Base-by-base conservation (phyloP, 2,329 filamentous ascomycete genomes). In the Phaeosphaeria sp. region DNA sequence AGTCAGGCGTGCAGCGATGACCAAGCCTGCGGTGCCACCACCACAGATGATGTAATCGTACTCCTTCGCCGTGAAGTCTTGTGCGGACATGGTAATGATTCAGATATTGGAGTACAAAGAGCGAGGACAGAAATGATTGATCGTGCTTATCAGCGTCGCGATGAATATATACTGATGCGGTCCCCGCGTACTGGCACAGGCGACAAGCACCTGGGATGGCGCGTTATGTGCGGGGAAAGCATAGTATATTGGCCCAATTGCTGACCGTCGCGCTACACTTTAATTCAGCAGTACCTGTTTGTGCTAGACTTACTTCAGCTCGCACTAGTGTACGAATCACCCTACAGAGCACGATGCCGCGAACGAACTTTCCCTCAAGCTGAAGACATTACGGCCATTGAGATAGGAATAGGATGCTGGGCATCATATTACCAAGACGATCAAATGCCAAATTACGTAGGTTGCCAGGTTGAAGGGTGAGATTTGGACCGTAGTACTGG, bases 21-120 rank as follows among this genome's bases (percentile, higher is more conserved):
- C 67, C 0, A 75, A 57, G 20, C 72, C 73, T 11, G 72, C 68
- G 3, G 72, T 74, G 1, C 72, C 73, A 17, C 72, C 72, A 17
- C 73, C 73, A 46, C 63, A 56, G 15, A 74, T 52, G 44, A 64
- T 49, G 45, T 64, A 64, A 56, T 73, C 69, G 56, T 68, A 74
- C n/a, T 61, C 55, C 27, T 63, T 67, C 46, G 58, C 63, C 17
- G 53, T 53, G 21, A 72, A 69, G 1, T 69, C 61, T 40, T 72
- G 57, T 11, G 58, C 58, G 56, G 70, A 63, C 69, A 73, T 72
- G 18, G 20, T 57, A 8, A 46, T 11, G 17, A 25, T 11, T 25
- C 40, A 43, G 40, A 9, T 21, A 20, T 18, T 43, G 6, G 7
- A 11, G 17, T 5, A 43, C 7, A 15, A 11, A 20, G n/a, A 21